Evolutionary conservation across 495 filamentous ascomycete genomes (phyloP).

Genomic region (Podospora australis): DNA sequence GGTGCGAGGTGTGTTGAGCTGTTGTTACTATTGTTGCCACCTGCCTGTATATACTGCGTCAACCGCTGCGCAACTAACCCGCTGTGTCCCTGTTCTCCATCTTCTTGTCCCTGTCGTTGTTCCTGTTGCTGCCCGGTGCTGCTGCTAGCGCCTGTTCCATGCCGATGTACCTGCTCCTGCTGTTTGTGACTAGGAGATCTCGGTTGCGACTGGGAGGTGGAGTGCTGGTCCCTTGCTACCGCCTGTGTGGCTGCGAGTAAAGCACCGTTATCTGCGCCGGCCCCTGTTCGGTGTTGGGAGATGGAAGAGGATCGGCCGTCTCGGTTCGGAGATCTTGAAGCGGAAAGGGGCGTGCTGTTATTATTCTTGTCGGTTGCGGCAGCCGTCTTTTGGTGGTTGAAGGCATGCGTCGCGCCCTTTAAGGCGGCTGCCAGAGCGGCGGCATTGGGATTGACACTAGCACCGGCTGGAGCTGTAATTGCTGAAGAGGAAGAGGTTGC

Average conservation of each 20-base stretch:
- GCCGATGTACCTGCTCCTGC: slow-evolving; percentile 2
- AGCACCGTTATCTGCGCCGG: slow-evolving; percentile 33
- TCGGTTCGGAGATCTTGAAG: slow-evolving; percentile 12
- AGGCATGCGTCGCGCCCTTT: slow-evolving; percentile 43
- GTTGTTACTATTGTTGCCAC: neutral
- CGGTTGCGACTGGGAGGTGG: slow-evolving; percentile 1
- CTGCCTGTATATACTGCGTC: slow-evolving; percentile 6
- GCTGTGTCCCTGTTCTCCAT: neutral
- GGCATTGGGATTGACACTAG: slow-evolving; percentile 5
- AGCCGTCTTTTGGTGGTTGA: slow-evolving; percentile 24
- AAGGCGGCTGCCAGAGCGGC: slow-evolving; percentile 29
- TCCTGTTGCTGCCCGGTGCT: slow-evolving; percentile 5
- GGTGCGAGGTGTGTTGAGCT: slow-evolving; percentile 12
- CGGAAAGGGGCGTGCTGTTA: neutral
- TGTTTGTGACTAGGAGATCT: neutral
- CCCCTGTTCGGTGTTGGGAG: neutral
- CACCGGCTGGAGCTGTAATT: neutral
- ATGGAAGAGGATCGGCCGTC: neutral
- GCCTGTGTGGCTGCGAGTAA: slow-evolving; percentile 42
- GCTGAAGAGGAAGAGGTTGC: neutral
- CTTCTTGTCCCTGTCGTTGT: neutral
- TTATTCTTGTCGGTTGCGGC: neutral
- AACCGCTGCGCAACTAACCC: slow-evolving; percentile 9
- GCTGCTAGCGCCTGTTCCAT: slow-evolving; percentile 11
- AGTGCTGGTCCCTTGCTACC: slow-evolving; percentile 14